phyloP scores from a whole-genome alignment of 129 eudicot genomes.

The Tagetes patula region DNA sequence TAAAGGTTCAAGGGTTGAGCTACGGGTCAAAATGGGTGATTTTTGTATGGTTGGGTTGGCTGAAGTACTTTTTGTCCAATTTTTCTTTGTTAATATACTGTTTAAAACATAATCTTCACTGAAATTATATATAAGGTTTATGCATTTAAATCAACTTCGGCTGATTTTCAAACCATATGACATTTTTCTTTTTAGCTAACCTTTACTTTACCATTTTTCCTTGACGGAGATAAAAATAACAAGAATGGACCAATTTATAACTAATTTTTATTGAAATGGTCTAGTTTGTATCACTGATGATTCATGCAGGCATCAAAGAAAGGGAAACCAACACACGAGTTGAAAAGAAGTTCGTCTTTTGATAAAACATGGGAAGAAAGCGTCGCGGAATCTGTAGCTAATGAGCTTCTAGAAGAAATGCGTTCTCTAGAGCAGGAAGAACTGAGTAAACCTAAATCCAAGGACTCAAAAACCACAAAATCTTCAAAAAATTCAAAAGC shows the following conservation, averaged over 20 bases:
- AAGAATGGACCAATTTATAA: neutral
- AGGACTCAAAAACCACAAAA: slow-evolving; percentile 60
- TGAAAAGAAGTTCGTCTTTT: slow-evolving; percentile 79
- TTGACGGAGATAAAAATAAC: neutral
- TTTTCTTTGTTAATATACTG: neutral
- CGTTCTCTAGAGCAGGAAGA: slow-evolving; percentile 74
- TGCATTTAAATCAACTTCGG: neutral
- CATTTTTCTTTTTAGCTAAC: too few relatives aligned
- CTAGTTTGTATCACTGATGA: neutral
- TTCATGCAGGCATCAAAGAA: slow-evolving; percentile 59
- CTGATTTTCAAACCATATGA: neutral
- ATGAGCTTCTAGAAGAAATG: slow-evolving; percentile 67
- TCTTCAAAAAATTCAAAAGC: slow-evolving; percentile 55
- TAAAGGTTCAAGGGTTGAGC: neutral
- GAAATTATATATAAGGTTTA: slow-evolving; percentile 5
- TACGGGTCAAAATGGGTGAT: neutral
- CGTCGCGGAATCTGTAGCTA: slow-evolving; percentile 88
- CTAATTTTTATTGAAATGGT: neutral
- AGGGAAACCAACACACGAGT: slow-evolving; percentile 50
- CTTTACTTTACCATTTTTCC: neutral
- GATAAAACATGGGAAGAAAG: slow-evolving; percentile 94
- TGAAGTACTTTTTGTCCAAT: neutral
- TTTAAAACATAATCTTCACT: neutral
- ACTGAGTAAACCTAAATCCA: slow-evolving; percentile 48
- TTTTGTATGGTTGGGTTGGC: neutral